Evolutionary conservation across 2,329 filamentous ascomycete species (phyloP), one percentile per base, ranked within the genome.

Genomic region (Chaetomium olivaceum): DNA sequence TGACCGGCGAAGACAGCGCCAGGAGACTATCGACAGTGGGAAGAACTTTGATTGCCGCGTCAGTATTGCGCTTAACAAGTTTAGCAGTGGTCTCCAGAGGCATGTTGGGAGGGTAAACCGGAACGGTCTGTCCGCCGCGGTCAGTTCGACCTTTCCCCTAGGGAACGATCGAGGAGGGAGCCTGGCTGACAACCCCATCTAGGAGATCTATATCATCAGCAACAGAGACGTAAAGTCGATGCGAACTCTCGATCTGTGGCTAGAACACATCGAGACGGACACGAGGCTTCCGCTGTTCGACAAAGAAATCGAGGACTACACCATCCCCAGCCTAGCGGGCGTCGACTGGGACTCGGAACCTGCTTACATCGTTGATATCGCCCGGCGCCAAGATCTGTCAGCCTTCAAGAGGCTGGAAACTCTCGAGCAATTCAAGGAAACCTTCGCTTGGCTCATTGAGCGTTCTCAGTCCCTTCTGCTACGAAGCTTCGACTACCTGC

Each of bases 201-300:
- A 79, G 77, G 78, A 80, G 66, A 73, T 80, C 9, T 80, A 80
- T 58, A 74, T 79, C 7, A 80, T 80, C 60, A 80, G 77, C 66
- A 80, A 80, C 65, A 71, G 77, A 55, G 79, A 80, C 63, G 68
- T 76, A 52, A 66, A 71, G 31, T 77, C 77, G 0, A 74, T 80
- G 69, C 69, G 70, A 31, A 69, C 71, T 33, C 73, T 80, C 1
- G 79, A 80, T 62, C 68, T 78, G 12, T 80, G 79, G 79, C 74
- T 80, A 2, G 63, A 79, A 36, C 75, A 75, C 52, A 69, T 80
- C 58, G 77, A 79, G 58, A 80, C 77, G 0, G 68, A 76, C n/a
- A 71, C 79, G 58, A 70, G 71, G 21, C 61, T 78, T 4, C 77
- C 76, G 4, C 69, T 79, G 1, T 80, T 80, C 60, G 73, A 78